Base-by-base conservation (phyloP, 805 yeast species). In the Barnettozyma botsteinii region DNA sequence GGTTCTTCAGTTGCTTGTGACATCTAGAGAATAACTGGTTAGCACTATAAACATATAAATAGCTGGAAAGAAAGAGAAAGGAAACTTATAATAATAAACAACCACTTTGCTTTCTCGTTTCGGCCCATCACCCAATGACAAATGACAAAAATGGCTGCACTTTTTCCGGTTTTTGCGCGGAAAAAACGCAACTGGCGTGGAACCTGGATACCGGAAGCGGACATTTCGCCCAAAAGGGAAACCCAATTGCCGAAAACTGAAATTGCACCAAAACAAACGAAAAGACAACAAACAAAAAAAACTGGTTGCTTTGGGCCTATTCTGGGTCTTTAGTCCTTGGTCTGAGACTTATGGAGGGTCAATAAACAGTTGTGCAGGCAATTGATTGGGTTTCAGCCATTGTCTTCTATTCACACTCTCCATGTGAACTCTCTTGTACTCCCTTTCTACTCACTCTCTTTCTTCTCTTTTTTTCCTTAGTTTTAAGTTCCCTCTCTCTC, bases 1-100 rank as follows among this genome's bases (percentile, higher is more conserved):
- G 79, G 79, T 64, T 72, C 75, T 19, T 26, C 37, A 26, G 33
- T 24, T 46, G 44, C 49, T 34, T 57, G 42, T 48, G 59, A 48
- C 57, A 52, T 55, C 55, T 54, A 20, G 7, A 23, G 14, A 5
- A 10, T 8, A 23, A 26, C n/a, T 17, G 41, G 21, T 18, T 33
- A 24, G 29, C 15, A 33, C 17, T 23, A 8, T 13, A 19, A 11
- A 15, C 11, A 11, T 7, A 23, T 11, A 2, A 12, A 15, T 22
- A 4, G 25, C n/a, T n/a, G n/a, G n/a, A n/a, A n/a, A n/a, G n/a
- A n/a, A n/a, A n/a, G n/a, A n/a, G n/a, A n/a, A n/a, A n/a, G n/a
- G n/a, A n/a, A n/a, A n/a, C n/a, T n/a, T n/a, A n/a, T n/a, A n/a
- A n/a, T n/a, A n/a, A 32, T 18, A 30, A 14, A 2, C 30, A 29